Base-by-base conservation (phyloP, 768 basidiomycete species). In the Tylopilus subfusipes region DNA sequence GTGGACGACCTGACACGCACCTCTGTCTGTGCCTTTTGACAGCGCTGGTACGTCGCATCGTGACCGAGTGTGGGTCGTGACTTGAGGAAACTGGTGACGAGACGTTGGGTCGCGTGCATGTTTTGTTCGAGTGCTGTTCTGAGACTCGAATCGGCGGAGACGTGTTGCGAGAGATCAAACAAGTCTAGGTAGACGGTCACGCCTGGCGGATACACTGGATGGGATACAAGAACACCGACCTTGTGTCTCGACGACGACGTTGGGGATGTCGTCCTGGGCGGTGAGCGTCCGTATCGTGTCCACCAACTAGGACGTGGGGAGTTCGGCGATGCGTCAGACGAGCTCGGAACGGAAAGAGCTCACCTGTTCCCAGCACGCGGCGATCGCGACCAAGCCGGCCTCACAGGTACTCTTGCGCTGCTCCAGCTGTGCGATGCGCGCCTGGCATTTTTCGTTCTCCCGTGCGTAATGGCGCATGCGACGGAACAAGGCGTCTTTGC, bases 401-500 rank as follows among this genome's bases (percentile, higher is more conserved):
- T 91, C 86, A 61, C 83, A 86, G 19, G 79, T 81, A 48, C 72
- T 76, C 68, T 84, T 85, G 59, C 83, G 78, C 55, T 76, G 76
- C 67, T 90, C 86, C 29, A 93, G 68, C 59, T 85, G 80, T 42
- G 77, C 76, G 49, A 90, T 81, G 52, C 80, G 80, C 61, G 72
- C 67, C 64, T 81, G 77, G 56, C 80, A 81, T 42, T 87, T 81
- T 58, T 86, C 82, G 69, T 84, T 76, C 74, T 90, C 85, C 56
- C 88, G 81, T 52, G 84, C 82, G 69, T 93, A 92, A 63, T 91
- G 82, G 63, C 78, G 84, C 90, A 93, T 92, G 54, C 88, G 78
- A 38, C 91, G 80, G 70, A 83, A 93, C 47, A 93, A 84, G 40
- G 91, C 91, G 62, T 90, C 89, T 70, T 93, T 93, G 57, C 88